phyloP scores from a whole-genome alignment of 805 yeast species.

The Candida krabiensis region DNA sequence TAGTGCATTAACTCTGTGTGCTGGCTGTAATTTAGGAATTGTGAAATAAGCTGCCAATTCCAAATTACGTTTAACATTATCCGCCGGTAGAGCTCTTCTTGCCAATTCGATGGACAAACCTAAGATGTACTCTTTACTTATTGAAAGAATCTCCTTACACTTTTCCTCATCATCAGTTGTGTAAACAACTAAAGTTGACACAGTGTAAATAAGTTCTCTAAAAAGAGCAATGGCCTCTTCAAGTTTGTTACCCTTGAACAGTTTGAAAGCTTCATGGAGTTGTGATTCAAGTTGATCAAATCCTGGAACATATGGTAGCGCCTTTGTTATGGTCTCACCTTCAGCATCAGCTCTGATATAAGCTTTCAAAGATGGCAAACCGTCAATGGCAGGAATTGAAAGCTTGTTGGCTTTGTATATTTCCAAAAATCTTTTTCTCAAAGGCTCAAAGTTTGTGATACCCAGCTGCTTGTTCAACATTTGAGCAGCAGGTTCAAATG shows the following conservation, averaged over 20 bases:
- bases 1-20: conserved; percentile 83
- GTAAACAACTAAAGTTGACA: conserved; percentile 69
- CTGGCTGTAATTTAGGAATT: conserved; percentile 73
- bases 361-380: conserved; percentile 66
- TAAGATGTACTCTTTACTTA: conserved; percentile 86
- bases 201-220: conserved; percentile 75
- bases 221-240: conserved; percentile 78
- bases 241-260: conserved; percentile 80
- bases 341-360: conserved; percentile 69
- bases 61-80: conserved; percentile 77
- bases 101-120: conserved; percentile 89
- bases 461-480: conserved; percentile 89
- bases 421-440: conserved; percentile 78
- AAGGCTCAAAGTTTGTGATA: conserved; percentile 81
- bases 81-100: conserved; percentile 77
- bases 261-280: conserved; percentile 73
- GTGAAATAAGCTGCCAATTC: conserved; percentile 97
- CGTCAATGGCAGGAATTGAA: conserved; percentile 71
- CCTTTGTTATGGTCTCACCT: conserved; percentile 46
- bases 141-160: conserved; percentile 65
- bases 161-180: conserved; percentile 74
- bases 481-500: conserved; percentile 94
- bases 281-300: conserved; percentile 60
- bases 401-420: conserved; percentile 80
- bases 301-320: conserved; percentile 75